Evolutionary conservation across 768 basidiomycete species (phyloP).

Genomic region (Termitomyces sp.): DNA sequence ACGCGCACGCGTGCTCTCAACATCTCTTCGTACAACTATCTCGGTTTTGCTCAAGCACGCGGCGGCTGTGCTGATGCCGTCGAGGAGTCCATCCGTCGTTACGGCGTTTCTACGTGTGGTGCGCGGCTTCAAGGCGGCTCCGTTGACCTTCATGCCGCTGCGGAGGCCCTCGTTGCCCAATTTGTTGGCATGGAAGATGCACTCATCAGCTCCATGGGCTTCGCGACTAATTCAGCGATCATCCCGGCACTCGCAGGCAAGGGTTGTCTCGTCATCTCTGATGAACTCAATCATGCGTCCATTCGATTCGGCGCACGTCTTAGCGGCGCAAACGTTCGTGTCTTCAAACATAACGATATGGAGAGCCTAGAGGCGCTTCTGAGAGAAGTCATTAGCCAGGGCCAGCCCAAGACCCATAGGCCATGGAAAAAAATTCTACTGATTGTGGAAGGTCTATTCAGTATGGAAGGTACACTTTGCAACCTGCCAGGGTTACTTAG

Average conservation of each 20-base stretch:
- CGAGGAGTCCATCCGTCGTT: constrained; percentile 73
- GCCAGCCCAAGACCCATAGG: constrained; percentile 95
- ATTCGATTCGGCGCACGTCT: constrained; percentile 90
- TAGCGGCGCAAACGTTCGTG: constrained; percentile 82
- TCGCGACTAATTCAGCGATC: constrained; percentile 89
- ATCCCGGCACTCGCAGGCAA: constrained; percentile 89
- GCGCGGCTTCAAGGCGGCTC: constrained; percentile 82
- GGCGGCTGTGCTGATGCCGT: constrained; percentile 96
- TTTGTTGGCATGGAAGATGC: constrained; percentile 91
- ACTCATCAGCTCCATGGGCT: constrained; percentile 92
- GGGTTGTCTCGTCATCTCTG: constrained; percentile 92
- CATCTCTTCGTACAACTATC: constrained; percentile 98
- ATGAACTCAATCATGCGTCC: constrained; percentile 94
- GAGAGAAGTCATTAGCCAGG: constrained; percentile 91
- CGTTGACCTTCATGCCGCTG: constrained; percentile 72
- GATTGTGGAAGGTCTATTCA: constrained; percentile 93
- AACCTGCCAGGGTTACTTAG: constrained; percentile 79
- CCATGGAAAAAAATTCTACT: constrained; percentile 99
- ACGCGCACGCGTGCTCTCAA: constrained; percentile 85
- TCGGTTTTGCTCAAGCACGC: constrained; percentile 91
- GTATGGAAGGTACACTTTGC: constrained; percentile 96
- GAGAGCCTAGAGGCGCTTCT: constrained; percentile 70
- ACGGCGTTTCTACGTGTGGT: constrained; percentile 76
- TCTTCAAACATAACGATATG: constrained; percentile 99
- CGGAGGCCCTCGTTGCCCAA: constrained; percentile 82